Evolutionary conservation across 352 stramenopile species (phyloP).

Genomic region (Phytopythium vexans): DNA sequence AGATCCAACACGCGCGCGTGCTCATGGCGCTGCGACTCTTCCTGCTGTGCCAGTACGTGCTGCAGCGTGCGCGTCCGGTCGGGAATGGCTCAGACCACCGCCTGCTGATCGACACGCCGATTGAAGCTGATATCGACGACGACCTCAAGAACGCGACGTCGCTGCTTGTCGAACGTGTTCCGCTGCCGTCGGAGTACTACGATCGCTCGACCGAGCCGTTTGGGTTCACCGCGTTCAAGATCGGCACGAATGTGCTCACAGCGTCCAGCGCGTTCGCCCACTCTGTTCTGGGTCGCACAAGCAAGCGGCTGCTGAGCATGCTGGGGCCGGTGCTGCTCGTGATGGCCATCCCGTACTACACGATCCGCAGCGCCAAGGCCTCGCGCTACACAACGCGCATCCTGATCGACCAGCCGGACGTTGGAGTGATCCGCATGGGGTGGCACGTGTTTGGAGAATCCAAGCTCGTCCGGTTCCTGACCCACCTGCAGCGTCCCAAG

Average conservation of each 20-base stretch:
- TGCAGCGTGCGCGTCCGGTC: constrained; percentile 70
- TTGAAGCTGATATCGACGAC: constrained; percentile 86
- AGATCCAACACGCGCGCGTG: constrained; percentile 80
- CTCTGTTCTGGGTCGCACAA: constrained; percentile 56
- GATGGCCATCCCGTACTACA: constrained; percentile 80
- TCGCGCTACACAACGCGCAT: constrained; percentile 72
- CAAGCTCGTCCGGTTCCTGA: constrained; percentile 60
- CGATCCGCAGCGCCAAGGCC: constrained; percentile 68
- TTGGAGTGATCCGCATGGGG: constrained; percentile 84
- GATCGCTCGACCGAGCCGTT: constrained; percentile 77
- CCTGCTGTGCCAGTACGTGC: constrained; percentile 77
- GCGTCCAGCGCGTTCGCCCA: constrained; percentile 78
- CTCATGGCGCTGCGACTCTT: constrained; percentile 84
- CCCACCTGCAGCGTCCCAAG: constrained; percentile 54
- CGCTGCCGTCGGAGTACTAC: constrained; percentile 80
- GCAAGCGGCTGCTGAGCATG: constrained; percentile 59
- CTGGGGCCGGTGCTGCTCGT: constrained; percentile 59
- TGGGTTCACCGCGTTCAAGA: constrained; percentile 82
- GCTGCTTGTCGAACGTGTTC: constrained; percentile 76
- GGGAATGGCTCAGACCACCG: constrained; percentile 71
- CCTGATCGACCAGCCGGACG: constrained; percentile 75
- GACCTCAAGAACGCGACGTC: constrained; percentile 83
- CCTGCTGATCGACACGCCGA: constrained; percentile 78
- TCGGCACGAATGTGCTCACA: constrained; percentile 72
- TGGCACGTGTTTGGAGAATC: constrained; percentile 86